Conservation (phyloP, 192 early-diverging fungal species). For the Coemansia sp. region DNA sequence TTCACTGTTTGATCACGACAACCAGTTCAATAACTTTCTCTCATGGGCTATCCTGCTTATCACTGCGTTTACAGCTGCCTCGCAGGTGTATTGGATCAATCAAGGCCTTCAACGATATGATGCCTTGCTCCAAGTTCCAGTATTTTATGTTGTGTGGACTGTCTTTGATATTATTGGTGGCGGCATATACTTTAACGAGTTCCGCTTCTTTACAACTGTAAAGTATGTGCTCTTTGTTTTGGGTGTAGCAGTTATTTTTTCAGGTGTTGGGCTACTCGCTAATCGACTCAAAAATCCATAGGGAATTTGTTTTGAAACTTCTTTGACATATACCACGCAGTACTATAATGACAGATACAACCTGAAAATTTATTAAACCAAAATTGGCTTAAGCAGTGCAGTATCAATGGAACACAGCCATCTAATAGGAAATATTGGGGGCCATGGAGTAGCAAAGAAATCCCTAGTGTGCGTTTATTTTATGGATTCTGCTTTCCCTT, state of each 20-base stretch:
- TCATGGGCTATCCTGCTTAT: constrained; percentile 70
- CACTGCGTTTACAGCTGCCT: constrained; percentile 71
- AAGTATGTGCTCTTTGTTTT: constrained; percentile 68
- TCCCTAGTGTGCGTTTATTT: too few species aligned
- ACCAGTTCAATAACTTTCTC: constrained; percentile 67
- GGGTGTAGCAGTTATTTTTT: constrained; percentile 69
- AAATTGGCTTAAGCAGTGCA: too few species aligned
- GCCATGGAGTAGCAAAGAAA: too few species aligned
- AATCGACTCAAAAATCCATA: constrained; percentile 55
- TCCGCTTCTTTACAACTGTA: constrained; percentile 59
- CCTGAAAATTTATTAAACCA: too few species aligned
- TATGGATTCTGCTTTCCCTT: too few species aligned
- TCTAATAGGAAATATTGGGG: too few species aligned
- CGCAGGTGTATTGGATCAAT: constrained; percentile 84
- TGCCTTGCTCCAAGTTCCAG: constrained; percentile 77
- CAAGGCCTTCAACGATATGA: constrained; percentile 79
- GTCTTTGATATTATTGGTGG: constrained; percentile 80
- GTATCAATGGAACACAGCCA: too few species aligned
- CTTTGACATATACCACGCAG: neutral
- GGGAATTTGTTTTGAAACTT: neutral
- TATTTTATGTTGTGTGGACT: constrained; percentile 81
- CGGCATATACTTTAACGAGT: constrained; percentile 80
- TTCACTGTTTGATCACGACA: constrained; percentile 64
- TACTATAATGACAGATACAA: neutral
- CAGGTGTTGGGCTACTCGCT: constrained; percentile 67